Evolutionary conservation across 2,329 filamentous ascomycete species (phyloP).

Genomic region (Orbilia javanica): DNA sequence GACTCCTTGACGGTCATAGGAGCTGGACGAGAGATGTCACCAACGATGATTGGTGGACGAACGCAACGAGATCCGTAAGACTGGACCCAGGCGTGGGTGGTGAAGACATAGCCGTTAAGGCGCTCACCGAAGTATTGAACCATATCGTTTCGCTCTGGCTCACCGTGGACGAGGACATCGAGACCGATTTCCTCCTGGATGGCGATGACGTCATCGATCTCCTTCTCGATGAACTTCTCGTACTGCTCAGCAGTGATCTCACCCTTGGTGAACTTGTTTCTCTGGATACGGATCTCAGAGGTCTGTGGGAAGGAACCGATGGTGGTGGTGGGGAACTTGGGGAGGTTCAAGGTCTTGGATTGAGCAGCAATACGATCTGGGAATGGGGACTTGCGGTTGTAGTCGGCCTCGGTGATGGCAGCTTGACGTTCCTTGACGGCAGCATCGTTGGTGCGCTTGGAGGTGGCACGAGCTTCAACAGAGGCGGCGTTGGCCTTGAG

Average conservation of each 20-base stretch:
- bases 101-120: conserved; percentile 96
- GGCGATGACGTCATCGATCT: conserved; percentile 94
- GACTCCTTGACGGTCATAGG: conserved; percentile 99
- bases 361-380: conserved; percentile 85
- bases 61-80: conserved; percentile 98
- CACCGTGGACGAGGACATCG: conserved; percentile 97
- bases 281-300: conserved; percentile 95
- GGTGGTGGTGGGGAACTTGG: conserved; percentile 98
- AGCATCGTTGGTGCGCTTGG: conserved; percentile 95
- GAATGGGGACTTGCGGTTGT: conserved; percentile 94
- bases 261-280: conserved; percentile 99
- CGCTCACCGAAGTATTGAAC: conserved; percentile 99
- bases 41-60: conserved; percentile 96
- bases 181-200: conserved; percentile 98
- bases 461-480: conserved; percentile 88
- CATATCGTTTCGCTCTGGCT: conserved; percentile 99
- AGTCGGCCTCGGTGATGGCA: conserved; percentile 83
- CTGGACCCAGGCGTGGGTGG: conserved; percentile 99
- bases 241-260: conserved; percentile 93
- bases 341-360: conserved; percentile 91
- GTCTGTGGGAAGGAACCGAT: conserved; percentile 99
- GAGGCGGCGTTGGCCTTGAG: conserved; percentile 98
- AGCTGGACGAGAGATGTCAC: conserved; percentile 95
- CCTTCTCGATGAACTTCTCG: conserved; percentile 99
- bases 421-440: conserved; percentile 96